Percentiles rank a stretch among this genome's conserved stretches.
These are phyloP conservation scores for Epichloe brachyelytri DNA, from an alignment of 2,329 filamentous ascomycete genomes.

Conservation along the genomic window DNA sequence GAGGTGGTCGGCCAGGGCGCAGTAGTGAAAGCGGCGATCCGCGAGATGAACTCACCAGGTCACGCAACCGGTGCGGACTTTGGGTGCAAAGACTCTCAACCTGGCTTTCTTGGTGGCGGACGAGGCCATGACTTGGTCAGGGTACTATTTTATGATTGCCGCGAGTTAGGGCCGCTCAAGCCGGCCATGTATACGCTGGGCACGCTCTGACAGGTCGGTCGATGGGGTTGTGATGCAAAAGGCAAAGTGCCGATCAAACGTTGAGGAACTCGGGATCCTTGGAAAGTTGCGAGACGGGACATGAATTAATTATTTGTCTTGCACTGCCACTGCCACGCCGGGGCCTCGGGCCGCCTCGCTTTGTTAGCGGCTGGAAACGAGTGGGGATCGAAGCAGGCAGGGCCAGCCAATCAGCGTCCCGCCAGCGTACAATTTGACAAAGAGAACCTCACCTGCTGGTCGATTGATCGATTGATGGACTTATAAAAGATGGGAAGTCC, in stretches of 20 bases:
- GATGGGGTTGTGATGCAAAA: not conserved
- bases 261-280: not conserved
- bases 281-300: not conserved
- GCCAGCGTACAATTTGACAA: not conserved
- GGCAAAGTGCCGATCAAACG: not conserved
- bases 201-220: not conserved
- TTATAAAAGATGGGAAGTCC: not conserved
- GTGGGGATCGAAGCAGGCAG: not conserved
- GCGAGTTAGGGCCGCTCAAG: not conserved
- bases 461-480: not conserved
- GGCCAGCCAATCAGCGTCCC: not conserved
- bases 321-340: not conserved
- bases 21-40: not conserved
- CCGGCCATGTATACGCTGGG: not conserved
- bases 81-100: conserved; percentile 1
- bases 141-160: not conserved
- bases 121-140: not conserved
- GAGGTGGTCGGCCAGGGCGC: not conserved
- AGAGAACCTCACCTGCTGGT: not conserved
- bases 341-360: not conserved
- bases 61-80: conserved; percentile 3
- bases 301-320: not conserved
- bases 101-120: conserved; percentile 1
- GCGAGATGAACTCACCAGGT: conserved; percentile 1
- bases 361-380: not conserved